Conservation (phyloP, 805 yeast genomes). For the Komagataella kurtzmanii region DNA sequence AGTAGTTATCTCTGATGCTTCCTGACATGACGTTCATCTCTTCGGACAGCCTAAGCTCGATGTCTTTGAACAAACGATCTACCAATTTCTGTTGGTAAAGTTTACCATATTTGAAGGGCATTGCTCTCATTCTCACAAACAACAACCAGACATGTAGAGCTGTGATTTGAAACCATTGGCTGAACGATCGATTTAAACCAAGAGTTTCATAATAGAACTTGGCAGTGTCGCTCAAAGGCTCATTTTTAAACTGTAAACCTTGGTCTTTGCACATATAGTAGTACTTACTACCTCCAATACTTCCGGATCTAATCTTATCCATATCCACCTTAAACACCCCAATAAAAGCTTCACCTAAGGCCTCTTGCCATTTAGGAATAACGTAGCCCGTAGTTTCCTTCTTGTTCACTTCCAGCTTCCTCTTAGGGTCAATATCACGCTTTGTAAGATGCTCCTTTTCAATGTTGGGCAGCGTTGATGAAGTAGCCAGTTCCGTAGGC, state of each 20-base stretch:
- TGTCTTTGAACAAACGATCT: constrained; percentile 80
- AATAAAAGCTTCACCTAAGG: constrained; percentile 53
- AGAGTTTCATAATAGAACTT: constrained; percentile 76
- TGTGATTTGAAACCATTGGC: constrained; percentile 95
- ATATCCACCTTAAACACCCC: constrained; percentile 63
- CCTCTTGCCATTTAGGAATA: constrained; percentile 36
- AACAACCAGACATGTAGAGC: constrained; percentile 87
- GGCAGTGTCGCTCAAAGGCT: constrained; percentile 60
- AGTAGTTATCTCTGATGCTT: constrained; percentile 69
- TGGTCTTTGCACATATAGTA: constrained; percentile 80
- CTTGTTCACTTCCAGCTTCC: constrained; percentile 15
- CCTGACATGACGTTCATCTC: constrained; percentile 79
- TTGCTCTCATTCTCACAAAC: constrained; percentile 88
- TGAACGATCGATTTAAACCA: constrained; percentile 71
- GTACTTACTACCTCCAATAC: constrained; percentile 83
- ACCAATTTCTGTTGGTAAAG: constrained; percentile 87
- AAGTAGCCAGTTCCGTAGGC: constrained; percentile 16
- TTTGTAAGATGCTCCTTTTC: constrained; percentile 19
- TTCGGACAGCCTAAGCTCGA: constrained; percentile 72
- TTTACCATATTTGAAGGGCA: constrained; percentile 83
- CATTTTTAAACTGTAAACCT: constrained; percentile 66
- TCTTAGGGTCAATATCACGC: constrained; percentile 19
- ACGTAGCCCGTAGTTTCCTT: constrained; percentile 15
- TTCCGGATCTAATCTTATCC: constrained; percentile 88
- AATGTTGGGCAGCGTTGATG: constrained; percentile 20